Conservation (phyloP, 2,329 filamentous ascomycete genomes). For the Fusarium abutilonis region DNA sequence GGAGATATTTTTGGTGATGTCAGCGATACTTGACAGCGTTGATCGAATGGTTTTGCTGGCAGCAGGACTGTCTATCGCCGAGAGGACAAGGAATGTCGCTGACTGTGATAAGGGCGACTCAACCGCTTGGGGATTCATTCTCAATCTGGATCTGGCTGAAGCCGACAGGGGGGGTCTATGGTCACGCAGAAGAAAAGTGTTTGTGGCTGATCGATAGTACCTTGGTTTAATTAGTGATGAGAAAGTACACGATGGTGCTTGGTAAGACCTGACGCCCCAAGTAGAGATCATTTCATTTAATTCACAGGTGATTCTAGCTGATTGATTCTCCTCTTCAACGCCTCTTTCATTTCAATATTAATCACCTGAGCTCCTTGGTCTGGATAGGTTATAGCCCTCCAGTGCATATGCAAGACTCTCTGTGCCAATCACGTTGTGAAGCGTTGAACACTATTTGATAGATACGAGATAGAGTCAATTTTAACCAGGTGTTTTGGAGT, state of each 20-base stretch:
- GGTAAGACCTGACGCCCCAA: background rate
- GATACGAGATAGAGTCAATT: background rate
- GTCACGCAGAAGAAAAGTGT: background rate
- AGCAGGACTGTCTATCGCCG: slow-evolving; percentile 49
- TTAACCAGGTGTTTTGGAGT: background rate
- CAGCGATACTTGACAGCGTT: slow-evolving; percentile 55
- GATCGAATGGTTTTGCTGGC: slow-evolving; percentile 56
- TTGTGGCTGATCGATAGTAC: background rate
- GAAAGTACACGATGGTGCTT: background rate
- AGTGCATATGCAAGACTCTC: slow-evolving; percentile 8
- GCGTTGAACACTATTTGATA: background rate
- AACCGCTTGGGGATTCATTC: slow-evolving; percentile 53
- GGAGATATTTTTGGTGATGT: slow-evolving; percentile 62
- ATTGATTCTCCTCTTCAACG: too few relatives aligned
- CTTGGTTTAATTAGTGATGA: background rate
- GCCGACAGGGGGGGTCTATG: background rate
- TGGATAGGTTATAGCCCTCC: background rate
- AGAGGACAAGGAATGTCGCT: slow-evolving; percentile 64
- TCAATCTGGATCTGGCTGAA: background rate
- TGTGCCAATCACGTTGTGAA: background rate
- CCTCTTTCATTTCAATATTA: too few relatives aligned
- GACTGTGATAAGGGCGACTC: slow-evolving; percentile 62
- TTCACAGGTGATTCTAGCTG: background rate
- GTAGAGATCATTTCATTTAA: slow-evolving; percentile 4
- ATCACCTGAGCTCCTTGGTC: background rate